These are phyloP conservation scores for Neonectria faginata DNA, from an alignment of 2,329 filamentous ascomycete species.

Conservation along the genomic window DNA sequence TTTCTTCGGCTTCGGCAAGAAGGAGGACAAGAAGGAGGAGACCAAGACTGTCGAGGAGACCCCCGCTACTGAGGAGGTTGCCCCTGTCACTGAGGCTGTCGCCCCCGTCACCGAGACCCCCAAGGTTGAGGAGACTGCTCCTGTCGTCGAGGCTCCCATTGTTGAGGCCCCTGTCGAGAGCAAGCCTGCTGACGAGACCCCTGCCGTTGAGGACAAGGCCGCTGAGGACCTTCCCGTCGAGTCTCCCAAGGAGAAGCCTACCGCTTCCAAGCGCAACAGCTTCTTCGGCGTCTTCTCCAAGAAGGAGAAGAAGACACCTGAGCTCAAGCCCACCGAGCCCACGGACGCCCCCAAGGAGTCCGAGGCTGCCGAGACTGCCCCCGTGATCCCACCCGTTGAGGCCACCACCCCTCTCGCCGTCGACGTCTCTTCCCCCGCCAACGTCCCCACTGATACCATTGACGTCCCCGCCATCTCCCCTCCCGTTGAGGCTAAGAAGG, in stretches of 20 bases:
- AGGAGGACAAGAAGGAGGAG: slow-evolving; percentile 64
- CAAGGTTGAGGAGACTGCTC: slow-evolving; percentile 48
- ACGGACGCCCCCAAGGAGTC: slow-evolving; percentile 58
- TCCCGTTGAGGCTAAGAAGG: slow-evolving; percentile 69
- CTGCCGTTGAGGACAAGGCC: slow-evolving; percentile 49
- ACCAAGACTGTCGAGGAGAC: slow-evolving; percentile 52
- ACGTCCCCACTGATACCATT: slow-evolving; percentile 60
- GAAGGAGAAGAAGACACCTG: slow-evolving; percentile 70
- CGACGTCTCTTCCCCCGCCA: slow-evolving; percentile 62
- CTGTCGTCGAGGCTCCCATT: slow-evolving; percentile 52
- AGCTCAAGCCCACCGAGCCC: slow-evolving; percentile 58
- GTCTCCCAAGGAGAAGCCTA: slow-evolving; percentile 59
- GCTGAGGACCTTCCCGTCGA: slow-evolving; percentile 54
- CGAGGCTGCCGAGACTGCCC: slow-evolving; percentile 64
- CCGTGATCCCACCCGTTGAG: slow-evolving; percentile 70
- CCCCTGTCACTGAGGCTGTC: slow-evolving; percentile 36
- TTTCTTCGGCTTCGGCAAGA: slow-evolving; percentile 72
- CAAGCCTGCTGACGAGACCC: slow-evolving; percentile 52
- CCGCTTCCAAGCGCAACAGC: slow-evolving; percentile 65
- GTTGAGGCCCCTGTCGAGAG: slow-evolving; percentile 33
- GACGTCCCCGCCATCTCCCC: slow-evolving; percentile 56
- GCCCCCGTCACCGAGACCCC: slow-evolving; percentile 37
- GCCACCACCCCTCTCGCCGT: slow-evolving; percentile 67
- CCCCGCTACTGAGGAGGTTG: slow-evolving; percentile 34
- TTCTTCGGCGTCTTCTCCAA: slow-evolving; percentile 67